These are phyloP conservation scores for Leccinum fibrillosum DNA, from an alignment of 768 basidiomycete genomes.

Conservation along the genomic window DNA sequence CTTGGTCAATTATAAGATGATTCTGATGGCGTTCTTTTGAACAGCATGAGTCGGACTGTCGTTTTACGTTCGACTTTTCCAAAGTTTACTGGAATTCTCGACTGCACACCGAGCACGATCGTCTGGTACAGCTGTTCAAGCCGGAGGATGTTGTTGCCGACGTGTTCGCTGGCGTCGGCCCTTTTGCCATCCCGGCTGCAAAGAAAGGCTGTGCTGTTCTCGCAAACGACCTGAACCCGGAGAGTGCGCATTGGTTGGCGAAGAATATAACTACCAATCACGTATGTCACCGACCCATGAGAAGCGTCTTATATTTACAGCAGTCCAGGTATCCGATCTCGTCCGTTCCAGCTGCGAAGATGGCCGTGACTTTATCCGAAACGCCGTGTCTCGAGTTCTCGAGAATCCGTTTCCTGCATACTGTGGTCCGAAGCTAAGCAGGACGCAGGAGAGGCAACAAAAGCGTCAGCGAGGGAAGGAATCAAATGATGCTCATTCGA, in stretches of 20 bases:
- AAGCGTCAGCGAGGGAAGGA: constrained; percentile 34
- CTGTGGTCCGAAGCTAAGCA: constrained; percentile 39
- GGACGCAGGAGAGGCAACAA: constrained; percentile 43
- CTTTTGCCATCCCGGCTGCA: constrained; percentile 91
- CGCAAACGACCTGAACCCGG: constrained; percentile 94
- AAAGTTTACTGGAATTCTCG: constrained; percentile 99
- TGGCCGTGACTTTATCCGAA: constrained; percentile 80
- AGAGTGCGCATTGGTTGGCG: constrained; percentile 71
- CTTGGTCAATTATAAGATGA: neutral
- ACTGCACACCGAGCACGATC: constrained; percentile 85
- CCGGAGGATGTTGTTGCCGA: constrained; percentile 83
- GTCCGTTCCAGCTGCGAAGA: constrained; percentile 80
- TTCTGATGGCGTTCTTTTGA: constrained; percentile 1
- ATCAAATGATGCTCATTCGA: neutral
- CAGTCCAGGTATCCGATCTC: constrained; percentile 53
- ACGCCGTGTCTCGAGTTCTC: constrained; percentile 49
- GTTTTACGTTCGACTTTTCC: constrained; percentile 91
- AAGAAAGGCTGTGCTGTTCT: constrained; percentile 88
- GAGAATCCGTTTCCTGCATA: constrained; percentile 66
- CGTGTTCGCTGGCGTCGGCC: constrained; percentile 96
- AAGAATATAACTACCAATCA: constrained; percentile 75
- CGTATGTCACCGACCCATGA: constrained; percentile 41
- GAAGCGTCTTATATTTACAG: constrained; percentile 1
- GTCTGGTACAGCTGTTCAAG: constrained; percentile 71
- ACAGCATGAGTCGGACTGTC: constrained; percentile 82